Evolutionary conservation across 2,329 filamentous ascomycete species (phyloP).

Genomic region (Penicillium sp.): DNA sequence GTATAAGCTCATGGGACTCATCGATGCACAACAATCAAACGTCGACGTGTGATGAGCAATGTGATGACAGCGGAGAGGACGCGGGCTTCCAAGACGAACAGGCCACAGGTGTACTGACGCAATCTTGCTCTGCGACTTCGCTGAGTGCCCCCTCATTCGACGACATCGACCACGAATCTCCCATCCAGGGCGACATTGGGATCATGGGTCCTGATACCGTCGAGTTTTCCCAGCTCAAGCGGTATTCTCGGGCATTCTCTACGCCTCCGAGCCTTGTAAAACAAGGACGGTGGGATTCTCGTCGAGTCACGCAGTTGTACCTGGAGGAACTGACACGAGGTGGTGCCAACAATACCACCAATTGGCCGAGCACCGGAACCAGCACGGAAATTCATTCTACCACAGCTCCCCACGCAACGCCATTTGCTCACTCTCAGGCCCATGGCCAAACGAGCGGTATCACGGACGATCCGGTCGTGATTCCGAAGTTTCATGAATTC

Average conservation of each 20-base stretch:
- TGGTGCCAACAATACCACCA: constrained; percentile 9
- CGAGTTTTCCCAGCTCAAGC: constrained; percentile 32
- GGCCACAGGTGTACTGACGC: constrained; percentile 26
- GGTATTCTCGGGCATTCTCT: constrained; percentile 39
- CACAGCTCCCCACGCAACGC: constrained; percentile 17
- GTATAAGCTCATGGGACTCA: constrained; percentile 42
- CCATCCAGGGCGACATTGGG: constrained; percentile 26
- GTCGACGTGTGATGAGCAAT: constrained; percentile 28
- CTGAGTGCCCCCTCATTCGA: constrained; percentile 32
- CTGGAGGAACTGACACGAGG: constrained; percentile 43
- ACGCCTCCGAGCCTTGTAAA: constrained; percentile 50
- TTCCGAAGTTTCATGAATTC: constrained; percentile 28
- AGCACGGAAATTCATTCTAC: constrained; percentile 15
- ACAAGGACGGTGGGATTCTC: constrained; percentile 50
- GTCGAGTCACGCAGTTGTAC: constrained; percentile 51
- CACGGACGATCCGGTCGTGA: constrained; percentile 32
- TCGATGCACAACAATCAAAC: constrained; percentile 35
- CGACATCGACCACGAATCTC: constrained; percentile 6
- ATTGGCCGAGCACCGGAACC: no score
- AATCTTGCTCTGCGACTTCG: constrained; percentile 32
- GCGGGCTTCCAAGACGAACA: constrained; percentile 22
- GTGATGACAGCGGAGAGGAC: constrained; percentile 34
- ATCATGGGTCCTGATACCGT: constrained; percentile 37
- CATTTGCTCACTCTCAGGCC: constrained; percentile 15
- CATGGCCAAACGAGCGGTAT: constrained; percentile 24